Evolutionary conservation across 164 flowering plant genomes (phyloP), one percentile per base, ranked within the genome.

Genomic region (Taxillus chinensis): DNA sequence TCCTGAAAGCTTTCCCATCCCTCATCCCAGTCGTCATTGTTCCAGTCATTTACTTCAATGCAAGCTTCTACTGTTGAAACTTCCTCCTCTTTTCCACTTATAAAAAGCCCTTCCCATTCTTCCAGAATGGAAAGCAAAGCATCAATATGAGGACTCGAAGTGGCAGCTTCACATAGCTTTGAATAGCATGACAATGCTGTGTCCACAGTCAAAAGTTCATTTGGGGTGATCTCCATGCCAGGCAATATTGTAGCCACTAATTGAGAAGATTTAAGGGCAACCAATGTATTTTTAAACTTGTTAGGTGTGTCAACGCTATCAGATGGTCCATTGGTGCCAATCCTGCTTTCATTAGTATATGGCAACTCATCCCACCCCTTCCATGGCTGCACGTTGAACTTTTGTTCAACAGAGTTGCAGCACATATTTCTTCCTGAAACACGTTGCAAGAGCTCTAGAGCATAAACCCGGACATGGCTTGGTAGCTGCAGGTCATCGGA

Each of bases 1-100:
- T 89, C 96, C 66, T 85, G 90, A 70, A 89, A 86, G 71, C 80
- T 92, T 66, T 89, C 99, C 97, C 99, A 95, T 48, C 93, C 96
- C 57, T 87, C 96, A 62, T 86, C 93, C 99, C 97, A 95, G 61
- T 77, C 84, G 64, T 89, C 91, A 66, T 62, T 71, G 71, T 67
- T 69, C 99, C 99, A 93, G 66, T 70, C 68, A 46, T 79, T 77
- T 63, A 62, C 89, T 46, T 62, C 62, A 67, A 76, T 83, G 43
- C 82, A 55, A 14, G 55, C 67, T 61, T 81, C 80, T 39, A 43
- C 3, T 13, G 45, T 60, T 64, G 81, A 54, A 57, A 69, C 64
- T 63, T 68, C 71, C 42, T 76, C 75, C 41, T 68, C 73, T 60
- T 27, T 67, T 60, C 14, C 54, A 41, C 42, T 54, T 11, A 67